A percentile compares a stretch with the other conserved stretches of the same genome.
phyloP scores from a whole-genome alignment of 2,329 filamentous ascomycete genomes.

The Didymella pomorum region DNA sequence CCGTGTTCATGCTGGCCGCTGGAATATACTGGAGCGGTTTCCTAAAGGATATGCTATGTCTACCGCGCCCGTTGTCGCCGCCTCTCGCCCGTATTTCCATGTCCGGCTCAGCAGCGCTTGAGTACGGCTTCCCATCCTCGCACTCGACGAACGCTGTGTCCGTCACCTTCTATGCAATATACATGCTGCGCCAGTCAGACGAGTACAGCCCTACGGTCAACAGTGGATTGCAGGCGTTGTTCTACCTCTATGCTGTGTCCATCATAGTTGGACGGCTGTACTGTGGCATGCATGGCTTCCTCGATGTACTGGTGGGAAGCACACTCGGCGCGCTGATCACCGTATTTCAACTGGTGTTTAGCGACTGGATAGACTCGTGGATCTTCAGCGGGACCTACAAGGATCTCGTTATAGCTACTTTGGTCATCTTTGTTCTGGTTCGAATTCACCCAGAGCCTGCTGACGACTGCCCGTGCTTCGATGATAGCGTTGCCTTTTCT shows the following conservation, averaged over 20 bases:
- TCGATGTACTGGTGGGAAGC: constrained; percentile 86
- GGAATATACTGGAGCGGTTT: constrained; percentile 80
- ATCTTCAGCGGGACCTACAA: constrained; percentile 64
- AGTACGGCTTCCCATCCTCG: constrained; percentile 97
- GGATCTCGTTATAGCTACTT: constrained; percentile 69
- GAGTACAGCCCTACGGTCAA: constrained; percentile 67
- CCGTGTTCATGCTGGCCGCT: constrained; percentile 69
- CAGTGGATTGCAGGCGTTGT: constrained; percentile 69
- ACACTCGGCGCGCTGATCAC: constrained; percentile 74
- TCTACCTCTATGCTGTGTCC: constrained; percentile 86
- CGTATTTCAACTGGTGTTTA: constrained; percentile 63
- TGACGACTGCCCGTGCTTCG: constrained; percentile 96
- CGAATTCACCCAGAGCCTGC: constrained; percentile 94
- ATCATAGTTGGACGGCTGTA: constrained; percentile 93
- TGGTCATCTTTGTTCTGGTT: constrained; percentile 77
- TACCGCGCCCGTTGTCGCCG: constrained; percentile 89
- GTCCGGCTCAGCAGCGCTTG: constrained; percentile 92
- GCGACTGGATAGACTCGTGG: constrained; percentile 71
- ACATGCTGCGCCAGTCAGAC: constrained; percentile 71
- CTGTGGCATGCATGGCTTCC: constrained; percentile 98
- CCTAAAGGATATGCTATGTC: constrained; percentile 90
- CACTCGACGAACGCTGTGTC: constrained; percentile 97
- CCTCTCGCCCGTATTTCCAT: constrained; percentile 94
- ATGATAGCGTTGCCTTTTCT: constrained; percentile 92
- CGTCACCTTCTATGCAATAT: constrained; percentile 83